Evolutionary conservation across 1,284 basidiomycete genomes (phyloP).

Genomic region (Cryptococcus floricola): DNA sequence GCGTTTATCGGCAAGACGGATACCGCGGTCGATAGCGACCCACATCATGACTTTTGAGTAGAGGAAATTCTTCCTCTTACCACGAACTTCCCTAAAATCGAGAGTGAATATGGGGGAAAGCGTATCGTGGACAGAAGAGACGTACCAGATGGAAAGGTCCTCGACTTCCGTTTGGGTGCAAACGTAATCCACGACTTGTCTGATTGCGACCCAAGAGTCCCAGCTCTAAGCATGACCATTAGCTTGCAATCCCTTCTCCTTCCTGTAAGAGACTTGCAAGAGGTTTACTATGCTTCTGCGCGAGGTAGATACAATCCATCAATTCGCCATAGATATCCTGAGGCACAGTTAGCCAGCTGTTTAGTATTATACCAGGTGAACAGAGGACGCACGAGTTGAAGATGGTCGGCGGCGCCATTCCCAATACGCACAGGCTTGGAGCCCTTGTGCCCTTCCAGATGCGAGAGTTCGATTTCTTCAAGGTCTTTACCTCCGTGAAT

Average conservation of each 20-base stretch:
- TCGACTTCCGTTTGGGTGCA: conserved; percentile 36
- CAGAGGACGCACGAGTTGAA: conserved; percentile 64
- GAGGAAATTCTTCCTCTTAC: conserved; percentile 74
- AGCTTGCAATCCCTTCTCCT: not conserved
- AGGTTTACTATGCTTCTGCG: conserved; percentile 67
- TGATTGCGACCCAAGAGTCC: conserved; percentile 64
- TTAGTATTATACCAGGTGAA: not conserved
- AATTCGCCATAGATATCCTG: conserved; percentile 86
- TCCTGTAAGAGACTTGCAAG: conserved; percentile 37
- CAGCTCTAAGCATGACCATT: conserved; percentile 49
- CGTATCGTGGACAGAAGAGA: conserved; percentile 9
- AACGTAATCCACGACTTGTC: conserved; percentile 51
- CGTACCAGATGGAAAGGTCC: conserved; percentile 65
- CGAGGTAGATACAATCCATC: conserved; percentile 90
- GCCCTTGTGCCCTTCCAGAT: conserved; percentile 77
- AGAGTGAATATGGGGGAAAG: not conserved
- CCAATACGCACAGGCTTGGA: conserved; percentile 63
- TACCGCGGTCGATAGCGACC: conserved; percentile 86
- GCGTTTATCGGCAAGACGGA: conserved; percentile 85
- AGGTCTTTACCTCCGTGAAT: conserved; percentile 66
- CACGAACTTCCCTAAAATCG: conserved; percentile 69
- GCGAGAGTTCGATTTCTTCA: conserved; percentile 73
- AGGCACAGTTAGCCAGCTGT: not conserved
- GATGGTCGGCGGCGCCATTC: conserved; percentile 82
- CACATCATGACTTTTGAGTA: conserved; percentile 93